Conservation (phyloP, 1,139 yeast genomes). For the Blastobotrys ciferrii region DNA sequence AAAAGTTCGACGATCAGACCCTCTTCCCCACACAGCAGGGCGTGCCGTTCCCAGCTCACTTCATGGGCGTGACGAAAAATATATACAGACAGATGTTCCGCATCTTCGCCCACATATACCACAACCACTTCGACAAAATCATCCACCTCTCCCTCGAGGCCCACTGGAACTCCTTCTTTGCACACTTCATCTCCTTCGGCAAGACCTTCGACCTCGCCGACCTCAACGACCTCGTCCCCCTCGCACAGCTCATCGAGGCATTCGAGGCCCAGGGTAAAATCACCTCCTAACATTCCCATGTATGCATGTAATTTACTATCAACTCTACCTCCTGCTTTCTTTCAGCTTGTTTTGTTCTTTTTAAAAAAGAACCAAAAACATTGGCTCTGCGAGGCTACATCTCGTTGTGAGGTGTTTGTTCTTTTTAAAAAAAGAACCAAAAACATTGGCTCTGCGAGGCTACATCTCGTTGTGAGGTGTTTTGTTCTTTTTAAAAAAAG, state of each 20-base stretch:
- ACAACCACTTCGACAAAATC: slow-evolving; percentile 89
- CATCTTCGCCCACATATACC: slow-evolving; percentile 93
- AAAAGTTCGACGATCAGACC: slow-evolving; percentile 83
- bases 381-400: too few relatives aligned
- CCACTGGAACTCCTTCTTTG: slow-evolving; percentile 96
- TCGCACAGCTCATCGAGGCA: slow-evolving; percentile 69
- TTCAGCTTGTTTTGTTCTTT: too few relatives aligned
- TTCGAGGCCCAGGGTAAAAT: slow-evolving; percentile 88
- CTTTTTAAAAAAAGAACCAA: too few relatives aligned
- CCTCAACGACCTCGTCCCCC: slow-evolving; percentile 73
- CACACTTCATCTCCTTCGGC: slow-evolving; percentile 87
- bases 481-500: too few relatives aligned
- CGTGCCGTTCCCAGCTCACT: slow-evolving; percentile 89
- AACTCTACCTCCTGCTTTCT: too few relatives aligned
- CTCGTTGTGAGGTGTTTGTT: too few relatives aligned
- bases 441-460: too few relatives aligned
- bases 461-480: too few relatives aligned
- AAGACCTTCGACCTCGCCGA: slow-evolving; percentile 83
- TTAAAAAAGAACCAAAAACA: too few relatives aligned
- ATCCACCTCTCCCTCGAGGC: slow-evolving; percentile 91
- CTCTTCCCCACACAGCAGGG: slow-evolving; percentile 88
- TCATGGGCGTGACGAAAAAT: slow-evolving; percentile 77
- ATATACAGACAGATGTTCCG: slow-evolving; percentile 91
- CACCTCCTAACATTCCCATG: slow-evolving; percentile 8
- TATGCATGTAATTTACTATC: slow-evolving; percentile 1